phyloP scores from a whole-genome alignment of 257 asterid genomes.

The Solanum pinnatisectum region DNA sequence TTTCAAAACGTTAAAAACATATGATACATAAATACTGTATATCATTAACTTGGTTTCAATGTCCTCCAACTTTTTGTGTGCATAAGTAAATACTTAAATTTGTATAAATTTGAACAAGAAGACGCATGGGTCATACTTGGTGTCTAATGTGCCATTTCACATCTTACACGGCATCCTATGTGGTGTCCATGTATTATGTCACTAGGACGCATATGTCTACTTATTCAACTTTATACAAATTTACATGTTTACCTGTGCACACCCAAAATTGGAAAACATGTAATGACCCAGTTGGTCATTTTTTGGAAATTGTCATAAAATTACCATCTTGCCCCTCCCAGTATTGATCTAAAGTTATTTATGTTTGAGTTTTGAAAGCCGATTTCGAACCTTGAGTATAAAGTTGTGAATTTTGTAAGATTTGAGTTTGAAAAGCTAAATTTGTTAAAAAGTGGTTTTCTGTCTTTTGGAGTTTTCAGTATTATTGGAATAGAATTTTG shows the following conservation, averaged over 20 bases:
- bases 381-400: background rate
- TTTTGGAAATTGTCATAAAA: no score
- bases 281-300: background rate
- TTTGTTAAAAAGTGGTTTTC: no score
- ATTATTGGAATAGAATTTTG: background rate
- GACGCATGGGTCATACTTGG: background rate
- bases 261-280: background rate
- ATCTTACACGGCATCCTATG: background rate
- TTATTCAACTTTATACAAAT: no score
- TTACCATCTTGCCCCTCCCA: background rate
- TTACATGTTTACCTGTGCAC: background rate
- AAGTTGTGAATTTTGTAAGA: background rate
- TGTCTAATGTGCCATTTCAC: background rate
- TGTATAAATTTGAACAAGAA: background rate
- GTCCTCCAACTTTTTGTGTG: background rate
- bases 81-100: no score
- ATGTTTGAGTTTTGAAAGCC: background rate
- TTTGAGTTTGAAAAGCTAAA: background rate
- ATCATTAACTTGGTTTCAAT: background rate
- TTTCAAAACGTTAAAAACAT: background rate
- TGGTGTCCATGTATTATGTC: background rate
- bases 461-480: background rate
- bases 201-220: background rate
- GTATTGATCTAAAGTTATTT: background rate
- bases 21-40: background rate